Evolutionary conservation across 164 flowering plant species (phyloP), one percentile per base, ranked within the genome.

Genomic region (Magnolia officinalis): DNA sequence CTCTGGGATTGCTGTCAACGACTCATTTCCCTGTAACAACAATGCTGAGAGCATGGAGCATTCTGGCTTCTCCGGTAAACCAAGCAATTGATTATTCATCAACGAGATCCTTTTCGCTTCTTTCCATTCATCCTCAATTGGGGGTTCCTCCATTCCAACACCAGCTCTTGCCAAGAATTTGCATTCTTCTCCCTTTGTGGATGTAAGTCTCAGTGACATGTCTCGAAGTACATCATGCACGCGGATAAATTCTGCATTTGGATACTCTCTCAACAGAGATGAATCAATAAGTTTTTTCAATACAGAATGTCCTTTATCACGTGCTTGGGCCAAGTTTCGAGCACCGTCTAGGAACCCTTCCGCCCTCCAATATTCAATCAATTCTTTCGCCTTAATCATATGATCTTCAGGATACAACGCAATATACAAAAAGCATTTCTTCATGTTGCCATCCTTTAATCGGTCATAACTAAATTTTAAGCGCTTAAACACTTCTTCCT

Each of bases 211-310:
- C 26, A 75, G 19, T 50, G 76, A 49, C 6, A 74, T 14, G 65
- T 74, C 76, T 19, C 76, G 20, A 1, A 74, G 49, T 18, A 64
- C 70, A 65, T 74, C 77, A 73, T 73, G 67, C 75, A 29, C 59
- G 3, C 26, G 26, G 67, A 61, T 16, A 16, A 18, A 66, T 13
- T 50, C 20, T 14, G 21, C 64, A 2, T 2, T 23, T 8, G 19
- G 6, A 61, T 5, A 55, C 16, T 37, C 14, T 26, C 59, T 50
- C 20, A 73, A 58, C 75, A 73, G 26, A 58, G 50, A 59, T 18
- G 52, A 50, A 6, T 73, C 52, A 11, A 51, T 11, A 3, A 72
- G 74, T 4, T 20, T 8, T 20, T 51, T 55, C 63, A 72, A n/a
- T 14, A 51, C 21, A 4, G 61, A 29, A 51, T 51, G 74, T 23